Conservation (phyloP, 495 filamentous ascomycete genomes). For the Pyrenopolyporus hunteri region DNA sequence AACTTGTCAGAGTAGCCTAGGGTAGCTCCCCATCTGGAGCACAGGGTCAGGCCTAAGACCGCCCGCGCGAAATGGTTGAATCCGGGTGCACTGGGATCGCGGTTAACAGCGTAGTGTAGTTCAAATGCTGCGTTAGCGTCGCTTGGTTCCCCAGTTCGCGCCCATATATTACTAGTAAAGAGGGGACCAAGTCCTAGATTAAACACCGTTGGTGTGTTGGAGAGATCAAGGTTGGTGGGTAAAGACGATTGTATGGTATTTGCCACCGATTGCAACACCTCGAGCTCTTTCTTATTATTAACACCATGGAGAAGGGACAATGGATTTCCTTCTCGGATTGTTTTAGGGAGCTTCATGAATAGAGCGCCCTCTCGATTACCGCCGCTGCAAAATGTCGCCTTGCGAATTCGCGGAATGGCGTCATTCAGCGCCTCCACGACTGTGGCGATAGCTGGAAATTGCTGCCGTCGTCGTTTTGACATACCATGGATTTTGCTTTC, state of each 20-base stretch:
- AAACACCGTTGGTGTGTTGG: conserved; percentile 54
- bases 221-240: conserved; percentile 56
- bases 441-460: conserved; percentile 83
- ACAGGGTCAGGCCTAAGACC: conserved; percentile 73
- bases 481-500: conserved; percentile 75
- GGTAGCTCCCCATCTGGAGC: conserved; percentile 75
- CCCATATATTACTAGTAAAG: conserved; percentile 54
- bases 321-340: conserved; percentile 67
- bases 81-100: conserved; percentile 71
- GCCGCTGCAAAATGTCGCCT: conserved; percentile 81
- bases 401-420: conserved; percentile 71
- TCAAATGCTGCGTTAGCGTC: conserved; percentile 68
- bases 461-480: conserved; percentile 77
- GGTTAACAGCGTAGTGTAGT: conserved; percentile 73
- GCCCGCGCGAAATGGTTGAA: conserved; percentile 74
- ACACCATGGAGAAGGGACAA: conserved; percentile 58
- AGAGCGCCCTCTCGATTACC: conserved; percentile 85
- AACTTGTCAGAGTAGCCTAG: conserved; percentile 58
- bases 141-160: conserved; percentile 48
- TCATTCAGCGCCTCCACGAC: conserved; percentile 74
- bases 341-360: conserved; percentile 66
- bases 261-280: conserved; percentile 55
- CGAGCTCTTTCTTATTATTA: conserved; percentile 45
- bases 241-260: conserved; percentile 59
- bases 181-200: conserved; percentile 48